These are phyloP conservation scores for Collybia sp. DNA, from an alignment of 768 basidiomycete species.

Conservation along the genomic window DNA sequence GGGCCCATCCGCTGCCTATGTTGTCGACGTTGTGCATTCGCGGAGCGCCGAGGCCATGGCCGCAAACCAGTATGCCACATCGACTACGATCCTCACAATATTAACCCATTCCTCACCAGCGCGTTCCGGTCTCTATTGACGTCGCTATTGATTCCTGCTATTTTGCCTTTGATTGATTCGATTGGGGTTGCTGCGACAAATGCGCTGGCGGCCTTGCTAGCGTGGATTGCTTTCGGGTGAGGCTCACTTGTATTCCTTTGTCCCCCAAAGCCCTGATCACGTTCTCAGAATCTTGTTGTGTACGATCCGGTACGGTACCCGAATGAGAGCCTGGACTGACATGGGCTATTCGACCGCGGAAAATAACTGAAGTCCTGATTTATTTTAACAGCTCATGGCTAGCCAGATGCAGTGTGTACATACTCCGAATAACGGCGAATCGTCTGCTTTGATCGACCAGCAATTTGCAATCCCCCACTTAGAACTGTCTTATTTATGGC, in stretches of 20 bases:
- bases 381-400: no score
- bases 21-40: slow-evolving; percentile 2
- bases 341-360: slow-evolving; percentile 8
- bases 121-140: slow-evolving; percentile 28
- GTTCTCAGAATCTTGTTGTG: slow-evolving; percentile 8
- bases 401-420: no score
- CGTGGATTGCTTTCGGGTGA: slow-evolving; percentile 39
- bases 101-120: slow-evolving; percentile 4
- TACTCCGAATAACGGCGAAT: no score
- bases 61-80: neutral
- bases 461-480: no score
- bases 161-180: slow-evolving; percentile 37
- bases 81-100: neutral
- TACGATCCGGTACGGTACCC: slow-evolving; percentile 8
- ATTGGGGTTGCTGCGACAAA: slow-evolving; percentile 41
- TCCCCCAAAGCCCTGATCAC: neutral
- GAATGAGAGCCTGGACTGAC: slow-evolving; percentile 7
- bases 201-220: slow-evolving; percentile 29
- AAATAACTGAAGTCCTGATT: slow-evolving; percentile 1
- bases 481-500: no score
- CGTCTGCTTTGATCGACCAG: no score
- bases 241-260: slow-evolving; percentile 11
- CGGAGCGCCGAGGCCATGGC: neutral
- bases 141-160: slow-evolving; percentile 25
- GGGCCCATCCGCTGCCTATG: slow-evolving; percentile 3